Conservation (phyloP, 225 moss, liverwort and hornwort genomes). For the Sphagnum contortum region DNA sequence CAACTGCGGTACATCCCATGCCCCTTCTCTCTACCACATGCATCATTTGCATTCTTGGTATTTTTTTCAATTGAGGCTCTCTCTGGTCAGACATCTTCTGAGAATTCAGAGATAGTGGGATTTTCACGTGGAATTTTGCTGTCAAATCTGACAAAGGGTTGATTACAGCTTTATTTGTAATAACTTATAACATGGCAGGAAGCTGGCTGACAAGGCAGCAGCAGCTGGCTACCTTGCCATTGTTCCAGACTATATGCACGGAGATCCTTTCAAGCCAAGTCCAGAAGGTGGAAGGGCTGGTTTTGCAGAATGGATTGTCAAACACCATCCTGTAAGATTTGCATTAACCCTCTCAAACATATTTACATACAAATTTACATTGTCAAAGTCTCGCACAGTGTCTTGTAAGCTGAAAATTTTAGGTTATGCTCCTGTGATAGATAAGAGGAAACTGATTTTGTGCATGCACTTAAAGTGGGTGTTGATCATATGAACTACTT, state of each 20-base stretch:
- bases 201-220: conserved; percentile 59
- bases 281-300: neutral
- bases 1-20: conserved; percentile 12
- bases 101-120: no score
- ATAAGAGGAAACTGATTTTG: no score
- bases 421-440: no score
- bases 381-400: no score
- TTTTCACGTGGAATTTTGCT: neutral
- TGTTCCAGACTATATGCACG: conserved; percentile 39
- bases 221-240: conserved; percentile 32
- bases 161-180: neutral
- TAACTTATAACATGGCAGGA: conserved; percentile 16
- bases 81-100: neutral
- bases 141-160: neutral
- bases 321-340: conserved; percentile 19
- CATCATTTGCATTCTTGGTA: neutral
- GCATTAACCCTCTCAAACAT: no score
- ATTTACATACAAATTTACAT: no score
- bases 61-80: neutral
- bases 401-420: no score
- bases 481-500: no score
- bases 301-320: conserved; percentile 14
- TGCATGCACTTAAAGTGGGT: no score
- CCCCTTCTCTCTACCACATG: no score
- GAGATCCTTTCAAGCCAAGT: conserved; percentile 17